Evolutionary conservation across 2,329 filamentous ascomycete species (phyloP).

Genomic region (Amylocarpus encephaloides): DNA sequence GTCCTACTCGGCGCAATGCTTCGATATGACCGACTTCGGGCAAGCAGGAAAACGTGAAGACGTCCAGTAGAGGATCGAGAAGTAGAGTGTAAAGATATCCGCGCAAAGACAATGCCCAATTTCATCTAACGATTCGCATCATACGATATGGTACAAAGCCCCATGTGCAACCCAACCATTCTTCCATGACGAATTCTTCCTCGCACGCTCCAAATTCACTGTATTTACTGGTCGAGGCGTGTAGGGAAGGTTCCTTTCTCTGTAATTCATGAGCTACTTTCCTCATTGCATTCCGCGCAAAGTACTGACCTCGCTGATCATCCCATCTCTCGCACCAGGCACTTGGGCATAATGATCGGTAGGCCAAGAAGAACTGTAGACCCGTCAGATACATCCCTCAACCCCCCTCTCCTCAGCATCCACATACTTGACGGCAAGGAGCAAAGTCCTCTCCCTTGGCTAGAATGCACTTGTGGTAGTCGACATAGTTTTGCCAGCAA

Average conservation of each 20-base stretch:
- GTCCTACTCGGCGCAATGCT: slow-evolving; percentile 40
- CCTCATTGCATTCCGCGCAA: background rate
- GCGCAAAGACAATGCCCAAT: background rate
- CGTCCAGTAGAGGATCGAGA: background rate
- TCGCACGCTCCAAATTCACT: background rate
- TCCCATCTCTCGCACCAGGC: slow-evolving; percentile 94
- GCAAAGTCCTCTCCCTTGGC: slow-evolving; percentile 98
- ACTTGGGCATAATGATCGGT: slow-evolving; percentile 95
- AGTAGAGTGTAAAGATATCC: background rate
- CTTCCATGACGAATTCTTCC: slow-evolving; percentile 7
- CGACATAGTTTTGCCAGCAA: slow-evolving; percentile 99
- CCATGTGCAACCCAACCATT: slow-evolving; percentile 16
- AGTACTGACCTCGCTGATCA: slow-evolving; percentile 78
- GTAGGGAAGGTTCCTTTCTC: slow-evolving; percentile 64
- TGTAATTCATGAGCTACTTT: slow-evolving; percentile 32
- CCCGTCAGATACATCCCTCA: slow-evolving; percentile 33
- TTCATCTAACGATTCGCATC: slow-evolving; percentile 26
- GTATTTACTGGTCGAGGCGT: slow-evolving; percentile 48
- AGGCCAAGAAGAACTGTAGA: slow-evolving; percentile 85
- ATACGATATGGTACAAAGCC: slow-evolving; percentile 30
- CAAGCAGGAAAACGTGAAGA: slow-evolving; percentile 11
- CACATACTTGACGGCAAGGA: slow-evolving; percentile 87
- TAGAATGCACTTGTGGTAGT: slow-evolving; percentile 99
- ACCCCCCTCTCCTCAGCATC: slow-evolving; percentile 18
- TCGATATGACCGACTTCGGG: slow-evolving; percentile 33